phyloP scores from a whole-genome alignment of 495 filamentous ascomycete species.

The Tuber melanosporum region DNA sequence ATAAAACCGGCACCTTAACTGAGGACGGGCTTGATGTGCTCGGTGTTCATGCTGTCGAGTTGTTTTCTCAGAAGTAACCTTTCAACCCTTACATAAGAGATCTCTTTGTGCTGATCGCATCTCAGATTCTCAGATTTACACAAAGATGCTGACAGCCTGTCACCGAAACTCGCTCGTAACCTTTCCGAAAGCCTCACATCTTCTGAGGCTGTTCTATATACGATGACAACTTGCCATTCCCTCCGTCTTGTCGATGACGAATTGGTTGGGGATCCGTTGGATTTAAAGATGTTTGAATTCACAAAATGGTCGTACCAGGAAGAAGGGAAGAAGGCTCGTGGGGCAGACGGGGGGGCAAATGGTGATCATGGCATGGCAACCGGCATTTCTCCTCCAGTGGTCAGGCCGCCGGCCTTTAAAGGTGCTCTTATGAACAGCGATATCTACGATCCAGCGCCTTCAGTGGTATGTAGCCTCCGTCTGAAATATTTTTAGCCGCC shows the following conservation, averaged over 20 bases:
- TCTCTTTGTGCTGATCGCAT: constrained; percentile 19
- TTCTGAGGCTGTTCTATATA: constrained; percentile 69
- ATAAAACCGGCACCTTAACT: constrained; percentile 96
- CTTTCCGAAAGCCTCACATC: constrained; percentile 55
- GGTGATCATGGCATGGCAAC: constrained; percentile 45
- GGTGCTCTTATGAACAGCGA: constrained; percentile 7
- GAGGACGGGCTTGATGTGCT: constrained; percentile 96
- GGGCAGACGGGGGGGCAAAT: constrained; percentile 44
- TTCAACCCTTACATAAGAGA: background rate
- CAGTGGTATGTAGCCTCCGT: constrained; percentile 9
- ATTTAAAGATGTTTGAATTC: constrained; percentile 98
- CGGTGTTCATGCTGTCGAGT: constrained; percentile 68
- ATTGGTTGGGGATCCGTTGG: constrained; percentile 86
- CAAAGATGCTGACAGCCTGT: constrained; percentile 51
- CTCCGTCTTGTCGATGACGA: constrained; percentile 79
- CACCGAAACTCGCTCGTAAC: constrained; percentile 51
- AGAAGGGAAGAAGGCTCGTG: constrained; percentile 55
- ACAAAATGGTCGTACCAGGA: constrained; percentile 91
- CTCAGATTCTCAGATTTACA: constrained; percentile 58
- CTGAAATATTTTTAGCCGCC: background rate
- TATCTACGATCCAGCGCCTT: constrained; percentile 18
- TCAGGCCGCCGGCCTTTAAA: constrained; percentile 57
- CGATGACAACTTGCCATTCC: constrained; percentile 97
- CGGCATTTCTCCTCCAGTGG: constrained; percentile 70
- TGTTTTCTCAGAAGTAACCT: constrained; percentile 10